Evolutionary conservation across 2,329 filamentous ascomycete genomes (phyloP).

Genomic region (Thelonectria olida): DNA sequence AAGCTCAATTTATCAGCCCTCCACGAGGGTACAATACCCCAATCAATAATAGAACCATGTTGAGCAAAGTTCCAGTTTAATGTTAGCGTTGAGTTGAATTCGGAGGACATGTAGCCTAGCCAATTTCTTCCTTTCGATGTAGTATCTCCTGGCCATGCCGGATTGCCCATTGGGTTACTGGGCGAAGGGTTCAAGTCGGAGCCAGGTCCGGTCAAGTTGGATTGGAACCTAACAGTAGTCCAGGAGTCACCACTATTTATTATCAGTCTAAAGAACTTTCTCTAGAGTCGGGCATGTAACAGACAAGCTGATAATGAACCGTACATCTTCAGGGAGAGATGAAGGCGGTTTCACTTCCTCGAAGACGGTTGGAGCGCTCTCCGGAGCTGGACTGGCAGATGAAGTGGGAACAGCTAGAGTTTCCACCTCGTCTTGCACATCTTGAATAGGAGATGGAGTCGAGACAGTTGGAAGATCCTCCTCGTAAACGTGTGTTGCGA

Average conservation of each 20-base stretch:
- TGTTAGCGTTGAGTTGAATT: conserved; percentile 9
- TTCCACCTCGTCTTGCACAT: too few species aligned
- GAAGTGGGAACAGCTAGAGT: too few species aligned
- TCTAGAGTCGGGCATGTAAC: not conserved
- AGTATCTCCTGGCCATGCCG: conserved; percentile 9
- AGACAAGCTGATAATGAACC: not conserved
- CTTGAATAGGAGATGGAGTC: too few species aligned
- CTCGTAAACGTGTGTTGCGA: too few species aligned
- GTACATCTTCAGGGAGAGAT: not conserved
- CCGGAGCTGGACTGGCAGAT: too few species aligned
- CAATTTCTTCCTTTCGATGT: conserved; percentile 11
- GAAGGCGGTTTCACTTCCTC: too few species aligned
- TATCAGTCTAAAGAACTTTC: not conserved
- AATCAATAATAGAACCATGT: not conserved
- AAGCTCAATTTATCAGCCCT: not conserved
- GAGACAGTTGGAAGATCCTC: too few species aligned
- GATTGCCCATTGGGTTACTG: conserved; percentile 15
- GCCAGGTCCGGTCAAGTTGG: not conserved
- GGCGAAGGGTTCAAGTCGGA: not conserved
- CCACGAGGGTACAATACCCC: not conserved
- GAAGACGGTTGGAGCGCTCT: too few species aligned
- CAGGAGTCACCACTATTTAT: conserved; percentile 9
- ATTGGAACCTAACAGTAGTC: not conserved
- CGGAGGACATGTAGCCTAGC: not conserved
- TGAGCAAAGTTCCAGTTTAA: conserved; percentile 3